Base-by-base conservation (phyloP, 2,329 filamentous ascomycete genomes). In the Aureobasidium lini region DNA sequence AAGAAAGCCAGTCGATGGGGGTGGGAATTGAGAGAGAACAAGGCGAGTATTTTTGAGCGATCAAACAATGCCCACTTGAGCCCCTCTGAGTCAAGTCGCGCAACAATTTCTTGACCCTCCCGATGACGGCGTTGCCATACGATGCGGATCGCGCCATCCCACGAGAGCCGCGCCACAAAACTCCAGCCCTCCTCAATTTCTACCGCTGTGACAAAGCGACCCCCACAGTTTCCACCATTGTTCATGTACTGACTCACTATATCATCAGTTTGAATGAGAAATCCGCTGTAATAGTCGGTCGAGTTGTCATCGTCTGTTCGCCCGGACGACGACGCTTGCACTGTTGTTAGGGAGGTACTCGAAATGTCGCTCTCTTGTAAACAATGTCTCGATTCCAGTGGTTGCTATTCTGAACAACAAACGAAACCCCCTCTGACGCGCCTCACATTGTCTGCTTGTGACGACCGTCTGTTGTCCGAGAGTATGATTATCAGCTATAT, bases 401-500 rank as follows among this genome's bases (percentile, higher is more conserved):
- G 34, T 28, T 52, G 48, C 48, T 40, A 42, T 40, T 52, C 34
- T 28, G 16, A 28, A 52, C 18, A 43, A 32, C 9, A 29, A 43
- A n/a, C 15, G 16, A 2, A 9, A 10, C 9, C 16, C 23, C 16
- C 8, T 10, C 7, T n/a, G 29, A n/a, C 5, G n/a, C 40, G 7
- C 40, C 29, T 56, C 40, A 56, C 40, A 28, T 4, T 28, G 13
- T 44, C 52, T 34, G n/a, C 13, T 6, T 5, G 8, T 23, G 37
- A 40, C 39, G 23, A 44, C 31, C 40, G 15, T 56, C 52, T 56
- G 52, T 56, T 39, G 16, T 42, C 52, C 52, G 52, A 43, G 52
- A 56, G 39, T 44, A 56, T 56, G 52, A 56, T 56, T 56, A 56
- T 46, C 52, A 56, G 39, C 40, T 56, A 56, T 56, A 56, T 56